Percentiles rank a stretch among this genome's conserved stretches.
These are phyloP conservation scores for Sporisorium graminicola DNA, from an alignment of 1,284 basidiomycete genomes.

Conservation along the genomic window DNA sequence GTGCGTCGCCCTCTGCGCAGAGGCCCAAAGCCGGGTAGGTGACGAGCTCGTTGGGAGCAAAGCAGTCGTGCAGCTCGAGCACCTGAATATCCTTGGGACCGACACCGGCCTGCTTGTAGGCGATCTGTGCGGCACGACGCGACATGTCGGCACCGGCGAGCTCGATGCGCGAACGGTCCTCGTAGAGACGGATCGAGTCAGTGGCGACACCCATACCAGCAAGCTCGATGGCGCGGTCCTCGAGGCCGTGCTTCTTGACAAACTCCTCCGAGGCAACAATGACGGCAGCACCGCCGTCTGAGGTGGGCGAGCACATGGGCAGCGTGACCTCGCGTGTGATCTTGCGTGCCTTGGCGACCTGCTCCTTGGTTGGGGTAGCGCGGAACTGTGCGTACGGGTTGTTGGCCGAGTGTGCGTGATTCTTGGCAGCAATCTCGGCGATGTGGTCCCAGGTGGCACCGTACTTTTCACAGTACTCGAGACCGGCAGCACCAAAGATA, in stretches of 20 bases:
- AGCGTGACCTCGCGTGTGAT: slow-evolving; percentile 83
- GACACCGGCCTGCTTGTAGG: slow-evolving; percentile 79
- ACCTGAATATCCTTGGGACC: slow-evolving; percentile 83
- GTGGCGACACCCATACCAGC: slow-evolving; percentile 63
- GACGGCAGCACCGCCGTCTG: slow-evolving; percentile 69
- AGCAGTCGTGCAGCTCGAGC: slow-evolving; percentile 87
- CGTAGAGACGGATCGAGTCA: slow-evolving; percentile 61
- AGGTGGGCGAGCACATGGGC: slow-evolving; percentile 88
- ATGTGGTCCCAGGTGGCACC: slow-evolving; percentile 79
- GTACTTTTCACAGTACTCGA: slow-evolving; percentile 82
- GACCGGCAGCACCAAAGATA: slow-evolving; percentile 82
- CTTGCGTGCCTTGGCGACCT: slow-evolving; percentile 62
- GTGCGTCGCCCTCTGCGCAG: slow-evolving; percentile 78
- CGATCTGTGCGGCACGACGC: slow-evolving; percentile 78
- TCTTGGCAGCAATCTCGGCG: slow-evolving; percentile 82
- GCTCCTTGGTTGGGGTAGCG: slow-evolving; percentile 38
- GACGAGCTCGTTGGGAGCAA: slow-evolving; percentile 78
- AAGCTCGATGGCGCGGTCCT: slow-evolving; percentile 85
- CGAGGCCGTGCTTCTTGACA: slow-evolving; percentile 79
- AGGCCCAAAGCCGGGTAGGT: slow-evolving; percentile 86
- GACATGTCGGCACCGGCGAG: slow-evolving; percentile 75
- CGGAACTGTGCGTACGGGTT: slow-evolving; percentile 89
- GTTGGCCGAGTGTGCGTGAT: slow-evolving; percentile 83
- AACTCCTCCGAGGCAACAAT: slow-evolving; percentile 85
- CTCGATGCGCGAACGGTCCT: slow-evolving; percentile 62